Percentiles rank a stretch among this genome's conserved stretches.
phyloP scores from a whole-genome alignment of 768 basidiomycete species.

The Cyclocybe cylindracea region DNA sequence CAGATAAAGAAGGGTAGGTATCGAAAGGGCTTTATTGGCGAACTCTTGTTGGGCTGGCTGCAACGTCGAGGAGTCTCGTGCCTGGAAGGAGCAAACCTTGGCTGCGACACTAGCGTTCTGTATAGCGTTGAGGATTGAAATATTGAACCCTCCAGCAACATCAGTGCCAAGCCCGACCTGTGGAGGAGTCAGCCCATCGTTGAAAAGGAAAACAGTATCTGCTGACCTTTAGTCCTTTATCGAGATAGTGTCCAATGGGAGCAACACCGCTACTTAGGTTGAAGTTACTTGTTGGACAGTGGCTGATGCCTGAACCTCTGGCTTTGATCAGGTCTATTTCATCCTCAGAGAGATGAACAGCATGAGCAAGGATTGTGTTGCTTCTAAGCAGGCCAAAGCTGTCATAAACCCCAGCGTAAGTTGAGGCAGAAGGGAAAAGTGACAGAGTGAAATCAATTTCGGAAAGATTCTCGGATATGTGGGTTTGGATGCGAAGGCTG shows the following conservation, averaged over 20 bases:
- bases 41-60: constrained; percentile 29
- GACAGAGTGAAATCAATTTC: constrained; percentile 69
- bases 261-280: constrained; percentile 87
- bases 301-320: constrained; percentile 75
- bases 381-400: constrained; percentile 68
- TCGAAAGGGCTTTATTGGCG: constrained; percentile 61
- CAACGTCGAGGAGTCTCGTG: constrained; percentile 2
- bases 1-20: constrained; percentile 81
- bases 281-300: constrained; percentile 95
- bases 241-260: constrained; percentile 75
- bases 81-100: constrained; percentile 49
- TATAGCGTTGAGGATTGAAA: constrained; percentile 76
- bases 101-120: constrained; percentile 80
- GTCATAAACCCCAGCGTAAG: constrained; percentile 86
- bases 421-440: constrained; percentile 63
- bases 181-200: neutral
- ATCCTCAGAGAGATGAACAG: constrained; percentile 70
- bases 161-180: constrained; percentile 96
- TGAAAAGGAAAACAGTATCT: neutral
- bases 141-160: constrained; percentile 83
- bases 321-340: constrained; percentile 75
- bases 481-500: constrained; percentile 82
- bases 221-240: constrained; percentile 81
- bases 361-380: constrained; percentile 90
- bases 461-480: constrained; percentile 80